Percentiles rank a stretch among this genome's conserved stretches.
Conservation (phyloP, 208 protist genomes). For the Trypanosomatidae sp. region DNA sequence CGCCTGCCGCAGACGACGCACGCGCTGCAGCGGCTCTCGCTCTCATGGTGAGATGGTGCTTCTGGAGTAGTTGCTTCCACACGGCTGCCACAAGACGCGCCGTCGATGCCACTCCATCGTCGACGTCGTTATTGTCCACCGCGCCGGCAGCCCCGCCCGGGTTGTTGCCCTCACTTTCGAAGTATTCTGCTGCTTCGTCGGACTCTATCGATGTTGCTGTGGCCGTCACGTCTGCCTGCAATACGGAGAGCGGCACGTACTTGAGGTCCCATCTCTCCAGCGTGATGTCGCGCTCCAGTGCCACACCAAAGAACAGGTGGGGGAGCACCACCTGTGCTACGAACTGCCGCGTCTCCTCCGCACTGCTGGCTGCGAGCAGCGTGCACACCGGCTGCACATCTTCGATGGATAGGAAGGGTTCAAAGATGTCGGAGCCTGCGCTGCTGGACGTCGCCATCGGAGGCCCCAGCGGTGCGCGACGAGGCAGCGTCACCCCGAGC, state of each 20-base stretch:
- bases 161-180: slow-evolving; percentile 2
- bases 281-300: slow-evolving; percentile 42
- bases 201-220: slow-evolving; percentile 3
- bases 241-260: slow-evolving; percentile 35
- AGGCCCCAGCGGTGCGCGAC: slow-evolving; percentile 6
- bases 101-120: neutral
- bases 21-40: neutral
- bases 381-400: slow-evolving; percentile 46
- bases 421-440: neutral
- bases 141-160: neutral
- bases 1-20: neutral
- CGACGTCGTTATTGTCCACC: neutral
- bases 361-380: slow-evolving; percentile 42
- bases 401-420: slow-evolving; percentile 31
- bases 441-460: neutral
- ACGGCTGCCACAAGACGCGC: slow-evolving; percentile 9
- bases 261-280: slow-evolving; percentile 57
- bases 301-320: slow-evolving; percentile 63
- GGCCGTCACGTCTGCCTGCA: slow-evolving; percentile 24
- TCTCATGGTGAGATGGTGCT: neutral
- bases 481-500: slow-evolving; percentile 44
- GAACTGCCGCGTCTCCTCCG: slow-evolving; percentile 50
- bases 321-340: slow-evolving; percentile 70
- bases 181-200: slow-evolving; percentile 2
- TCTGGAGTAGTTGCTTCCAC: slow-evolving; percentile 5